Base-by-base conservation (phyloP, 768 basidiomycete species). In the Sporobolomyces roseus region DNA sequence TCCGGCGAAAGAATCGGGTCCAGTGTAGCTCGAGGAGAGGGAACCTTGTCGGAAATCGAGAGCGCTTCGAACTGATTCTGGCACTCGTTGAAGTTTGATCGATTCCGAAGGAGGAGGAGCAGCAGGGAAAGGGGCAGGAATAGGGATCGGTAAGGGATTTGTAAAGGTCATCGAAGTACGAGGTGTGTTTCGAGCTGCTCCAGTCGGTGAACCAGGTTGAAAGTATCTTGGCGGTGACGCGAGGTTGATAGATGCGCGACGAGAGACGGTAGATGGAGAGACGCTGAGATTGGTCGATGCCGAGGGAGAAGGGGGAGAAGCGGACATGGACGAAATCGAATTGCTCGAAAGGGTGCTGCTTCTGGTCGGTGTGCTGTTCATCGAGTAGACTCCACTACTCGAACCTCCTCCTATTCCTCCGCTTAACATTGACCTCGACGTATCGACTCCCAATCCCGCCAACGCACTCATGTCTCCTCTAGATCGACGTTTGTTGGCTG, bases 11-110 rank as follows among this genome's bases (percentile, higher is more conserved):
- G 4, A 4, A 23, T 53, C 51, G 48, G 49, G 49, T 3, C 7
- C 49, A 4, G 21, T 4, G 43, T 48, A 49, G 30, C 58, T 60
- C 45, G 58, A 60, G 3, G 58, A 46, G 30, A 64, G 50, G 0
- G 49, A n/a, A 8, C 75, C 71, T 60, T 78, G 77, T 56, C 80
- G 76, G n/a, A 81, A 68, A 30, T 81, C 80, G n/a, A 78, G 73
- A 2, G 81, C 81, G 38, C 80, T 75, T 27, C 80, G 72, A 0
- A 81, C 81, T 25, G 78, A 77, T 2, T 80, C 80, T 0, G 81
- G 81, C 0, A 81, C 80, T 13, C 80, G 73, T 49, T 80, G 80
- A 10, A 81, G 75, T n/a, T 79, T 77, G 49, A 81, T 79, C 9
- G 78, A 55, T 30, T 73, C 72, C 41, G 54, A 54, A 33, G 51